Percentiles rank a stretch among this genome's conserved stretches.
phyloP scores from a whole-genome alignment of 192 early-diverging fungal genomes.

The Podila epicladia region DNA sequence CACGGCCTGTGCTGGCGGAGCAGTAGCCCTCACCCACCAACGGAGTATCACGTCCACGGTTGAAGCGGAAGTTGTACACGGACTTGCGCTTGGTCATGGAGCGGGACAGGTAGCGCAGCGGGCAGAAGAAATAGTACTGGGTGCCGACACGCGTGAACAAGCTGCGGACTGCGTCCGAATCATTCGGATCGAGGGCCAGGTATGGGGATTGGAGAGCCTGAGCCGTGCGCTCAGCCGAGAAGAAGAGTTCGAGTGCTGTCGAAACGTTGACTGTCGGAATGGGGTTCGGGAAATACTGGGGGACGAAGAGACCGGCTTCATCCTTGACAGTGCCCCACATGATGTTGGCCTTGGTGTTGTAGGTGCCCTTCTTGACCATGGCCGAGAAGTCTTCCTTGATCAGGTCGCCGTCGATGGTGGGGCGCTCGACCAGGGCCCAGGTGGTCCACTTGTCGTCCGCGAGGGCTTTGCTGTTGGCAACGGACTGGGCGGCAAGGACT shows the following conservation, averaged over 20 bases:
- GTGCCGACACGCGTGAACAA: slow-evolving; percentile 11
- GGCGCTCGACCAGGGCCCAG: slow-evolving; percentile 15
- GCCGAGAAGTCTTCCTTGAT: slow-evolving; percentile 40
- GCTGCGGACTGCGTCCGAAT: slow-evolving; percentile 19
- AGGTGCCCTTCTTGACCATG: slow-evolving; percentile 38
- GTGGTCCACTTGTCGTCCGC: slow-evolving; percentile 26
- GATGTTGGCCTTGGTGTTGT: slow-evolving; percentile 49
- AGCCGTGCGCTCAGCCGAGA: background rate
- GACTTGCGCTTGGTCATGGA: slow-evolving; percentile 22
- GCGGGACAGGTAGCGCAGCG: slow-evolving; percentile 17
- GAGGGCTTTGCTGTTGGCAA: slow-evolving; percentile 13
- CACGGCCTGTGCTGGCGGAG: slow-evolving; percentile 5
- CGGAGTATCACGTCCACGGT: slow-evolving; percentile 26
- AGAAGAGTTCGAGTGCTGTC: background rate
- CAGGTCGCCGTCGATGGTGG: slow-evolving; percentile 33
- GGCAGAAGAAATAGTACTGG: slow-evolving; percentile 41
- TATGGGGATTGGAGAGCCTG: background rate
- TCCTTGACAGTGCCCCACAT: slow-evolving; percentile 32
- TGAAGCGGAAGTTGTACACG: slow-evolving; percentile 39
- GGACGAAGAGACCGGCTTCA: slow-evolving; percentile 29
- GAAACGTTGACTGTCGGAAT: slow-evolving; percentile 7
- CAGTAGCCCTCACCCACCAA: slow-evolving; percentile 8
- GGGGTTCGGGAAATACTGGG: slow-evolving; percentile 19
- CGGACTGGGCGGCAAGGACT: slow-evolving; percentile 29
- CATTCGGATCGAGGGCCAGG: slow-evolving; percentile 11